Evolutionary conservation across 306 rosid species (phyloP), one percentile per base, ranked within the genome.

Genomic region (Herpetospermum pedunculosum): DNA sequence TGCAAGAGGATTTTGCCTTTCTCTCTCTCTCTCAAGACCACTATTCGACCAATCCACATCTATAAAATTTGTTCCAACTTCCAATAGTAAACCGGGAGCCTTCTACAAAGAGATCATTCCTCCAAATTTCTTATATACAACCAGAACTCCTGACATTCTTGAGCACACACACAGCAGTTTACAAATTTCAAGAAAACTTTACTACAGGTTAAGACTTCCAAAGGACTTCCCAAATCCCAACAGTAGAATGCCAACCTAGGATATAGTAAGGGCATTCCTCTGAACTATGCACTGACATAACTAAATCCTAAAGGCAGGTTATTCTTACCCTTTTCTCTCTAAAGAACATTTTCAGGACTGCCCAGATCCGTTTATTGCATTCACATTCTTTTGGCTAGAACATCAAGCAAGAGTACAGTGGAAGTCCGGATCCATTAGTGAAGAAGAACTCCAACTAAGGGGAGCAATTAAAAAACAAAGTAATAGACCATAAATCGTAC

Each of bases 401-500:
- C 19, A 34, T 18, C 43, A 23, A 65, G 19, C 10, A 21, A 68
- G 37, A n/a, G n/a, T n/a, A n/a, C n/a, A n/a, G n/a, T n/a, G n/a
- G n/a, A n/a, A n/a, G n/a, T n/a, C n/a, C n/a, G n/a, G n/a, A n/a
- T n/a, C n/a, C n/a, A n/a, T n/a, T n/a, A 41, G 32, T 41, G 73
- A 67, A 67, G 73, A 67, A 67, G 10, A 13, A 40, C 19, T n/a
- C 21, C 26, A 50, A 47, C 16, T 9, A 48, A 10, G 12, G 30
- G 15, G 15, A 72, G 1, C 19, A 6, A 26, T 46, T 15, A 23
- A 19, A 21, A 50, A 70, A 3, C 10, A 55, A 25, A 19, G 53
- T 8, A 21, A 26, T 0, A 0, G 25, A 60, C 29, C 21, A 54
- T 6, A 28, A 52, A 46, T 12, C 8, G 37, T 52, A 89, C 97